Evolutionary conservation across 345 rosid genomes (phyloP).

Genomic region (Turritis glabra): DNA sequence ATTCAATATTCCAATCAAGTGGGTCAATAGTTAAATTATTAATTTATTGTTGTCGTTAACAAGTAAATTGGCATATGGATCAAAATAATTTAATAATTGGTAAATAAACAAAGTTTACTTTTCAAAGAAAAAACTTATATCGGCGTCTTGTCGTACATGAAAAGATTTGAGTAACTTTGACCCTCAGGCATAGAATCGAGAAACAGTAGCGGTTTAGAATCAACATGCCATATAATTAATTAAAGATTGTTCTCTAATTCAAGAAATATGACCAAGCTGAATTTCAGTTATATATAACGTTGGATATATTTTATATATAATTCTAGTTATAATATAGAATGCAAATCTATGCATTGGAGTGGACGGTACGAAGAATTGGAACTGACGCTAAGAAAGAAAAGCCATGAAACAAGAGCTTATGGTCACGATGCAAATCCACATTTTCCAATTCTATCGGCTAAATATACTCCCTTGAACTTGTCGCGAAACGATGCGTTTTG

Average conservation of each 20-base stretch:
- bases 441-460: conserved; percentile 35
- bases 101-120: conserved; percentile 8
- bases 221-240: too few relatives aligned
- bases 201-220: conserved; percentile 7
- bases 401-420: conserved; percentile 41
- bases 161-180: conserved; percentile 21
- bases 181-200: conserved; percentile 10
- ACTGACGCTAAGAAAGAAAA: conserved; percentile 15
- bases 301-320: background rate
- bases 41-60: background rate
- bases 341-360: conserved; percentile 31
- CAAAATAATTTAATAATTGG: background rate
- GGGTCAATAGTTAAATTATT: background rate
- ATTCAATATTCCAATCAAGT: conserved; percentile 1
- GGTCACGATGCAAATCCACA: conserved; percentile 43
- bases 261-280: background rate
- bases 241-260: too few relatives aligned
- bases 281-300: background rate
- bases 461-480: conserved; percentile 28
- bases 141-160: conserved; percentile 22
- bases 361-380: conserved; percentile 20
- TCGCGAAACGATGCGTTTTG: conserved; percentile 30
- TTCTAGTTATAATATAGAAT: background rate
- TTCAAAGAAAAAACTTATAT: background rate
- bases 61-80: background rate